Evolutionary conservation across 371 early-diverging fungal genomes (phyloP), one percentile per base, ranked within the genome.

Genomic region (Dichotomocladium elegans): DNA sequence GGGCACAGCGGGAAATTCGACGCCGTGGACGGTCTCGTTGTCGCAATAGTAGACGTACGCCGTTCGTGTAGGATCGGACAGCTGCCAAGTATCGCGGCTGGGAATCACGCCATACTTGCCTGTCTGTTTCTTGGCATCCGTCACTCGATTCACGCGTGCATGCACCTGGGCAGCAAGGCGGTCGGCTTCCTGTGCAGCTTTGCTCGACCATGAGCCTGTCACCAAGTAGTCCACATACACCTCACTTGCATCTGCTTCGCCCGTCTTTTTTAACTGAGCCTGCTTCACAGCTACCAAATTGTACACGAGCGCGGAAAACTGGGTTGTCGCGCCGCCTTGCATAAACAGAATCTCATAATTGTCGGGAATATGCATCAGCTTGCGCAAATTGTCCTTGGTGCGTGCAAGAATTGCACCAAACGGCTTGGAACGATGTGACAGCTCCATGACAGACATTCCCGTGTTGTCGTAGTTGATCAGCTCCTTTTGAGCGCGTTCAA

Each of bases 21-120:
- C 90, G 27, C 99, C 99, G 63, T 97, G 90, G 19, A 98, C 89
- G 4, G 99, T 98, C 66, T 98, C 99, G 64, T 98, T 98, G 66
- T 90, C 94, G 68, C 96, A 96, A 64, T 95, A 96, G 64, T 94
- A 97, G 12, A 94, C 83, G 61, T 87, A 98, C 14, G 93, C 89
- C 2, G 91, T 70, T 51, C 81, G 71, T 11, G 62, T 57, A 15
- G 88, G 74, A 47, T 82, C 85, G n/a, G 86, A 81, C 21, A 91
- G 68, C 28, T 80, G 69, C 91, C 92, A 94, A 43, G 77, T 72
- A 19, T 29, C 44, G 17, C 22, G 37, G 11, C 68, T 34, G 35
- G 63, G 68, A 2, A 49, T 45, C 83, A 72, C 15, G 15, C 56
- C 73, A 67, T 72, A 92, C 30, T 61, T 57, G 14, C 83, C 82